Evolutionary conservation across 106 monocot species (phyloP), one percentile per base, ranked within the genome.

Genomic region (Dactylorhiza incarnata): DNA sequence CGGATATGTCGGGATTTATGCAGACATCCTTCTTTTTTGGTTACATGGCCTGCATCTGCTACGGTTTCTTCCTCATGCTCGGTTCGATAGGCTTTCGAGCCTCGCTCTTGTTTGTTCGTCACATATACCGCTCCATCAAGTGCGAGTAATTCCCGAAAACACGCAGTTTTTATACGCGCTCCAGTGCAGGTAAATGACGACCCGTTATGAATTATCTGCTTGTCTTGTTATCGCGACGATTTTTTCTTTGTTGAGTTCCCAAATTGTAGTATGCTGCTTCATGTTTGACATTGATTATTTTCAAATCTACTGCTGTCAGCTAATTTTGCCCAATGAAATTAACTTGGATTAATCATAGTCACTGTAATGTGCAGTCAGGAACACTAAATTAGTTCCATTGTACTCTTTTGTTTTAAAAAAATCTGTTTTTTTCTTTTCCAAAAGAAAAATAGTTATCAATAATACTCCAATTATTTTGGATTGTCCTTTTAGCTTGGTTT

Each of bases 31-130:
- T 89, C 86, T 89, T 89, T 77, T 89, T 89, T 23, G 86, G 89
- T 6, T 89, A 89, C 82, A 89, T 89, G 89, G 89, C 89, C 22
- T 86, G 89, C 79, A 89, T 89, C 68, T 89, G 89, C 79, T 89
- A 89, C 47, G 89, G 86, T 24, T 89, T 89, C 81, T 89, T 86
- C 77, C 78, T 86, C 43, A 86, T 89, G 89, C 89, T 89, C 20
- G 89, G 89, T 0, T 82, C 82, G 72, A 70, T 89, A 5, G 89
- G 89, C 7, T 89, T 84, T 77, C 61, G 86, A 51, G 81, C 89
- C 3, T 76, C 89, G 16, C 62, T 86, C 56, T 70, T 89, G 52
- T 89, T 89, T 75, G 82, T 89, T 45, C 86, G 82, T 13, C 89
- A 86, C 77, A 89, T 89, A 16, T 89, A 86, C 77, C 76, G 85